Evolutionary conservation across 768 basidiomycete genomes (phyloP).

Genomic region (Boletus rubescentipes): DNA sequence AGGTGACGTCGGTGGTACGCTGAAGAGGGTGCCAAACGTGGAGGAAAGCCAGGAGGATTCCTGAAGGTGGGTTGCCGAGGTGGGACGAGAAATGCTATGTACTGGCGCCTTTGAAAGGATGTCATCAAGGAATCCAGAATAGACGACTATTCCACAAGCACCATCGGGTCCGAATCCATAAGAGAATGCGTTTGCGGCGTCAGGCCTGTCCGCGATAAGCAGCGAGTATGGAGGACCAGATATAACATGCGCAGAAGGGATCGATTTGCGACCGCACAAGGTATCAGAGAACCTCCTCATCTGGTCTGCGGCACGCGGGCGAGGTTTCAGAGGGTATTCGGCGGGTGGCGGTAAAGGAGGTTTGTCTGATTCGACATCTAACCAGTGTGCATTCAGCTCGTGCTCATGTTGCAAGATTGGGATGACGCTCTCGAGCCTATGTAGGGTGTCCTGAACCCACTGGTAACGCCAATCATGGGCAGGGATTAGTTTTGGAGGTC

Average conservation of each 20-base stretch:
- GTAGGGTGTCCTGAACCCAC: constrained; percentile 83
- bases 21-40: constrained; percentile 45
- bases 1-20: constrained; percentile 32
- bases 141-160: constrained; percentile 91
- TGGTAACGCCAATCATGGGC: constrained; percentile 83
- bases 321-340: constrained; percentile 75
- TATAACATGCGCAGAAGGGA: constrained; percentile 52
- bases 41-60: constrained; percentile 46
- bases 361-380: constrained; percentile 46
- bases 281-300: constrained; percentile 58
- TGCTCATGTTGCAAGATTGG: constrained; percentile 63
- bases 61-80: constrained; percentile 14
- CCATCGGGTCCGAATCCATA: constrained; percentile 94
- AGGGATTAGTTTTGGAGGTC: constrained; percentile 62
- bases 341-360: constrained; percentile 79
- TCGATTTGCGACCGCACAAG: constrained; percentile 43
- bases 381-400: constrained; percentile 56
- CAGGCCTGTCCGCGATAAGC: constrained; percentile 83
- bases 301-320: constrained; percentile 73
- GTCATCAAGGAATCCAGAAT: constrained; percentile 90
- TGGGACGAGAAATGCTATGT: constrained; percentile 27
- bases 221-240: constrained; percentile 89
- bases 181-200: constrained; percentile 87
- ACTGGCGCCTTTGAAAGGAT: constrained; percentile 53
- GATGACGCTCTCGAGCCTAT: constrained; percentile 72